phyloP scores from a whole-genome alignment of 345 rosid genomes.

The Lepidium didymum region DNA sequence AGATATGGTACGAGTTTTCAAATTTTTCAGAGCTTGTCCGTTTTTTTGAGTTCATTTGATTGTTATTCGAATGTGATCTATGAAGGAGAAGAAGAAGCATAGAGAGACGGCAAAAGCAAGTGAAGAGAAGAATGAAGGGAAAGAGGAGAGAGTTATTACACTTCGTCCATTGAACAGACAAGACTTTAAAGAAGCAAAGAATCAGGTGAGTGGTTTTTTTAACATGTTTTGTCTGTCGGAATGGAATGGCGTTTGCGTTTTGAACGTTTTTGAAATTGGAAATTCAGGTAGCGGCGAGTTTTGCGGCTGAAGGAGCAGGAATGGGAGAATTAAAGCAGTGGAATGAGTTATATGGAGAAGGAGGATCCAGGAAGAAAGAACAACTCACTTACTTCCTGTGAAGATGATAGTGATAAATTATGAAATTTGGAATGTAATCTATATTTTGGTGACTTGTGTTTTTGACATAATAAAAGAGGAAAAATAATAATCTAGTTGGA shows the following conservation, averaged over 20 bases:
- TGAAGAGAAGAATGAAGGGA: conserved; percentile 30
- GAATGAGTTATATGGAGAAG: conserved; percentile 89
- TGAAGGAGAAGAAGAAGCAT: conserved; percentile 53
- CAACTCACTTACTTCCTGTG: conserved; percentile 74
- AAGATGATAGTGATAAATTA: background rate
- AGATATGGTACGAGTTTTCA: conserved; percentile 37
- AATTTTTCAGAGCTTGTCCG: background rate
- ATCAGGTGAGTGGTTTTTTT: conserved; percentile 40
- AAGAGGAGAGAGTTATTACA: conserved; percentile 48
- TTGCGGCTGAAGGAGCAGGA: conserved; percentile 58
- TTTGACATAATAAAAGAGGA: no score
- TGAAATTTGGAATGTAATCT: no score
- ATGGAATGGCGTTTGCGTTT: conserved; percentile 1
- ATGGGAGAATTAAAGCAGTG: conserved; percentile 87
- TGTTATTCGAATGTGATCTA: background rate
- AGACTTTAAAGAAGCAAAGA: conserved; percentile 76
- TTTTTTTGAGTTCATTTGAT: background rate
- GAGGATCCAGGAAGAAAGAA: conserved; percentile 87
- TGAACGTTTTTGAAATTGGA: background rate
- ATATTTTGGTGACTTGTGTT: no score
- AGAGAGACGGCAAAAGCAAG: conserved; percentile 30
- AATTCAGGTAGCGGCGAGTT: conserved; percentile 87
- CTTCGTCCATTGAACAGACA: conserved; percentile 70
- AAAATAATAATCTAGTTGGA: background rate
- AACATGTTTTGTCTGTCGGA: background rate